phyloP scores from a whole-genome alignment of 2,329 filamentous ascomycete species.

The Aspergillus texensis region DNA sequence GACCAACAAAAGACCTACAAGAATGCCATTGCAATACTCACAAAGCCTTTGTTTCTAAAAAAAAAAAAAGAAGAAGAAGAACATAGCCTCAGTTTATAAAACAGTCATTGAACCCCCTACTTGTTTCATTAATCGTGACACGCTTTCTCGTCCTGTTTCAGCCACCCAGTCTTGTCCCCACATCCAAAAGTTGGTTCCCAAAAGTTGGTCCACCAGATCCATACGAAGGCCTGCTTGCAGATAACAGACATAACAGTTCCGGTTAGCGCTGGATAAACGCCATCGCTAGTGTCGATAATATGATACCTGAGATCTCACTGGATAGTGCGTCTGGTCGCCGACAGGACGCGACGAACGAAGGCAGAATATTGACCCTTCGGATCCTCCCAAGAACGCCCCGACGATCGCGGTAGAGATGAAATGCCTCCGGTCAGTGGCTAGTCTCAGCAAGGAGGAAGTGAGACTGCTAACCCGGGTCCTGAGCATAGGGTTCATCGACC shows the following conservation, averaged over 20 bases:
- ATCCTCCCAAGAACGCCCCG: background rate
- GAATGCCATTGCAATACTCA: background rate
- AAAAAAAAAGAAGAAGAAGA: background rate
- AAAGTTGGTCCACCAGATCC: background rate
- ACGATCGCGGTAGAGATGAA: constrained; percentile 9
- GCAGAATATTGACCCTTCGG: background rate
- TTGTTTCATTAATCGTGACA: background rate
- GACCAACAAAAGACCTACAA: background rate
- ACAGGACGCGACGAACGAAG: background rate
- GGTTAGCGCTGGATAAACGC: background rate
- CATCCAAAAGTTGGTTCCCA: background rate
- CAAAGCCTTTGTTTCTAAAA: background rate
- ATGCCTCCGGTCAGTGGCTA: constrained; percentile 21
- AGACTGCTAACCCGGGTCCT: constrained; percentile 27
- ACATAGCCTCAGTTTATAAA: background rate
- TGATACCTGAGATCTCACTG: background rate
- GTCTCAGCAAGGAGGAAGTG: constrained; percentile 25
- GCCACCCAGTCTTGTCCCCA: background rate
- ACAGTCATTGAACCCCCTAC: background rate
- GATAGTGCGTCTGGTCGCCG: background rate
- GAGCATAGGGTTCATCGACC: constrained; percentile 21
- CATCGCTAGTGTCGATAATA: background rate
- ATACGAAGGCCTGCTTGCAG: background rate
- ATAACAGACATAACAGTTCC: background rate
- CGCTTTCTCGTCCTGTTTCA: background rate